These are phyloP conservation scores for Penicillium verhagenii DNA, from an alignment of 495 filamentous ascomycete species.

Conservation along the genomic window DNA sequence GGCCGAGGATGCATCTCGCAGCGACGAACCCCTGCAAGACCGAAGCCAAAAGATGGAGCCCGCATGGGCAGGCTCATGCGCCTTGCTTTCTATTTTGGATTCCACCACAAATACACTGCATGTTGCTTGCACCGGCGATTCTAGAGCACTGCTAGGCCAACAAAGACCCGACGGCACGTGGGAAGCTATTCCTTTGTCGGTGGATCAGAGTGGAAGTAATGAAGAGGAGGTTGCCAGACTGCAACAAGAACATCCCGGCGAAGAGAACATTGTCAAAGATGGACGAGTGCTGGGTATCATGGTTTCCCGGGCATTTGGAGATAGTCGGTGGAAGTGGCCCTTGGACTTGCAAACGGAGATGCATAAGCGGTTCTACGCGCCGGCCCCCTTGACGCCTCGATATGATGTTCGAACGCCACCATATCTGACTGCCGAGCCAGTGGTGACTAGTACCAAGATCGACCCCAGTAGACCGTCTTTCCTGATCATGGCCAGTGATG, in stretches of 20 bases:
- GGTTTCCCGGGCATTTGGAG: slow-evolving; percentile 62
- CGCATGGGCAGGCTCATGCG: slow-evolving; percentile 58
- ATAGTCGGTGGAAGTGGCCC: slow-evolving; percentile 63
- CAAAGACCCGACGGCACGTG: slow-evolving; percentile 44
- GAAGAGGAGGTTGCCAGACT: slow-evolving; percentile 50
- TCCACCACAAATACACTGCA: slow-evolving; percentile 45
- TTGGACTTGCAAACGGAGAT: slow-evolving; percentile 42
- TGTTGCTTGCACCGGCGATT: slow-evolving; percentile 60
- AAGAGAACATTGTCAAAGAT: slow-evolving; percentile 51
- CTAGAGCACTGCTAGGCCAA: slow-evolving; percentile 58
- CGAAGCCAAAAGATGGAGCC: slow-evolving; percentile 40
- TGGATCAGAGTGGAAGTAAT: slow-evolving; percentile 60
- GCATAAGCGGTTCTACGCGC: slow-evolving; percentile 47
- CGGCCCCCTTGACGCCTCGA: slow-evolving; percentile 35
- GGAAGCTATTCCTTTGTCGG: slow-evolving; percentile 49
- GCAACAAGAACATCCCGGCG: slow-evolving; percentile 55
- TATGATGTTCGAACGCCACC: slow-evolving; percentile 52
- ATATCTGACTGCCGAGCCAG: slow-evolving; percentile 65
- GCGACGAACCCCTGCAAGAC: slow-evolving; percentile 21
- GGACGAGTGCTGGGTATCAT: slow-evolving; percentile 57
- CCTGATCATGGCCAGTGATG: slow-evolving; percentile 63
- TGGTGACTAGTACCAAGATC: slow-evolving; percentile 55
- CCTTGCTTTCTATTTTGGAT: slow-evolving; percentile 57
- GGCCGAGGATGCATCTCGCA: slow-evolving; percentile 28
- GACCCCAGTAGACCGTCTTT: slow-evolving; percentile 49